These are phyloP conservation scores for Puccinia coronata DNA, from an alignment of 1,284 basidiomycete species.

Conservation along the genomic window DNA sequence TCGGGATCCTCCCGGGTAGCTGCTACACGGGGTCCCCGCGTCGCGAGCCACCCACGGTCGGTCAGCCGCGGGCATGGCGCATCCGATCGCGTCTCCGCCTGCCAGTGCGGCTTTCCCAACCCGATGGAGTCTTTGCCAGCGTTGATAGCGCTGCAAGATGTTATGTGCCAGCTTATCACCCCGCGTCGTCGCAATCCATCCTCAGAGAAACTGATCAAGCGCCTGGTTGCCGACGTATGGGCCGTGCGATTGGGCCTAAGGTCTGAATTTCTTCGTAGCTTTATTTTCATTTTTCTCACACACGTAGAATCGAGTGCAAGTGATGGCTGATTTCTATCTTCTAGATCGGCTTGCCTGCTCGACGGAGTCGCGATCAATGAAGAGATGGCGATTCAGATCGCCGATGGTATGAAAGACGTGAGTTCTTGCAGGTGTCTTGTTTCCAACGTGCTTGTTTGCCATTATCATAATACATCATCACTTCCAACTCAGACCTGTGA, in stretches of 20 bases:
- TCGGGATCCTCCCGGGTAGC: too few species aligned
- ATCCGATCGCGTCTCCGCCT: not conserved
- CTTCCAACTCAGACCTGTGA: not conserved
- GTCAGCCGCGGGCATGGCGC: too few species aligned
- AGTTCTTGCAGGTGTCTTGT: not conserved
- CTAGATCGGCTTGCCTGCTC: slow-evolving; percentile 18
- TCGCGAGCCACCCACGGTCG: too few species aligned
- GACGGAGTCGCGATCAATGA: slow-evolving; percentile 24
- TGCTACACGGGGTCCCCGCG: too few species aligned
- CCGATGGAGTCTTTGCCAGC: slow-evolving; percentile 17
- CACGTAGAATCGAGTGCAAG: not conserved
- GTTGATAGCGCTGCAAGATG: not conserved
- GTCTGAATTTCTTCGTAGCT: not conserved
- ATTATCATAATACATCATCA: not conserved
- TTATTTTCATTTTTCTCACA: not conserved
- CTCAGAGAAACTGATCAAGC: not conserved
- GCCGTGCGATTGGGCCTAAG: not conserved
- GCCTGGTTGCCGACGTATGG: slow-evolving; percentile 24
- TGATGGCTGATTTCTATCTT: not conserved
- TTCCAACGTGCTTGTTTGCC: not conserved
- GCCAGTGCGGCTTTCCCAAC: not conserved
- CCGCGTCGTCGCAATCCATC: not conserved
- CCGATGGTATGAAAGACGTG: slow-evolving; percentile 13
- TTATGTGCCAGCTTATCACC: slow-evolving; percentile 13
- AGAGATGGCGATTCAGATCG: slow-evolving; percentile 8